Percentiles rank a stretch among this genome's conserved stretches.
These are phyloP conservation scores for Trichoderma guizhouense DNA, from an alignment of 2,329 filamentous ascomycete genomes.

Conservation along the genomic window DNA sequence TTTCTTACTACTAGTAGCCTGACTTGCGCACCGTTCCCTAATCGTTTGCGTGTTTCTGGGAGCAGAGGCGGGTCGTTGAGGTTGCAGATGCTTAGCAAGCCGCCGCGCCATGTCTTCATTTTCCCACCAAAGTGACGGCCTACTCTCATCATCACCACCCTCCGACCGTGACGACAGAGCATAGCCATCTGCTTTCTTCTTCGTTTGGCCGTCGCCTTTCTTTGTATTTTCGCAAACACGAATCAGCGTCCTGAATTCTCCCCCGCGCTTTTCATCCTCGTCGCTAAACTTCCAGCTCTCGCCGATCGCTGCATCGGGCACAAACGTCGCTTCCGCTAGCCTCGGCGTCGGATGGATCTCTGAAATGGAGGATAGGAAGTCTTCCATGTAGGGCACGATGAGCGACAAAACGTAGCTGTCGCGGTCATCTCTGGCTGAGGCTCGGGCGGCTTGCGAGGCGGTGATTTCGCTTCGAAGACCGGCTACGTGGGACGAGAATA, in stretches of 20 bases:
- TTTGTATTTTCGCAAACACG: conserved; percentile 25
- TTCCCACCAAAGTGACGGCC: conserved; percentile 41
- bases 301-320: conserved; percentile 42
- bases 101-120: conserved; percentile 46
- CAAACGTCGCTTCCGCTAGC: conserved; percentile 42
- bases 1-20: conserved; percentile 35
- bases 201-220: neutral
- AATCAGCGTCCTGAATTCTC: conserved; percentile 33
- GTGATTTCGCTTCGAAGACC: conserved; percentile 38
- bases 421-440: conserved; percentile 33
- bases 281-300: conserved; percentile 36
- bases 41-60: conserved; percentile 31
- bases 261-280: conserved; percentile 27
- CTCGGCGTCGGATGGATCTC: conserved; percentile 30
- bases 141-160: neutral
- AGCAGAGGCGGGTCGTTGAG: conserved; percentile 24
- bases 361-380: conserved; percentile 40
- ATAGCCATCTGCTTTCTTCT: neutral
- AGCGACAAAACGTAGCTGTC: conserved; percentile 41
- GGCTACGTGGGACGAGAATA: conserved; percentile 36
- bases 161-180: neutral
- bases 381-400: conserved; percentile 41
- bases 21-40: conserved; percentile 23
- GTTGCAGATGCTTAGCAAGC: conserved; percentile 43
- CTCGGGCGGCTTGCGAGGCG: conserved; percentile 31